These are phyloP conservation scores for Sarocladium oryzae DNA, from an alignment of 2,329 filamentous ascomycete genomes.

Conservation along the genomic window DNA sequence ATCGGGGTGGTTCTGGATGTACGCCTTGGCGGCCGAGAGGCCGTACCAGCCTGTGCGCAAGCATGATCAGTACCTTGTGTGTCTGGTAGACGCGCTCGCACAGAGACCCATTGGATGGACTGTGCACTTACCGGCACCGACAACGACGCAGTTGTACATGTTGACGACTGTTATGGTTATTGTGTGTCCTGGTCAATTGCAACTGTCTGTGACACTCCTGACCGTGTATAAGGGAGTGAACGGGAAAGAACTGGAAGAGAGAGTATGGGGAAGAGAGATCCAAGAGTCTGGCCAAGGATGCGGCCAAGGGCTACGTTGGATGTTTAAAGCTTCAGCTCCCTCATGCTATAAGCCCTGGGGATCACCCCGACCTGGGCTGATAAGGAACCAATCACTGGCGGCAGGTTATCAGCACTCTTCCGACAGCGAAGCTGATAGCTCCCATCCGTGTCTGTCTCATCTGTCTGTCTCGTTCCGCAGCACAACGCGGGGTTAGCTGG, in stretches of 20 bases:
- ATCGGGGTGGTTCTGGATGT: constrained; percentile 51
- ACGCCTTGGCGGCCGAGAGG: constrained; percentile 54
- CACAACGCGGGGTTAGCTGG: not conserved
- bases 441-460: not conserved
- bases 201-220: not conserved
- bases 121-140: constrained; percentile 16
- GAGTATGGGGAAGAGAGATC: not conserved
- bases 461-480: not conserved
- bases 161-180: not conserved
- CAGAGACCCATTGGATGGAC: no score
- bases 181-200: not conserved
- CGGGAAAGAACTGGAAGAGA: no score
- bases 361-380: not conserved
- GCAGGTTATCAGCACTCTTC: not conserved
- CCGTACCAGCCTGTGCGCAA: constrained; percentile 37
- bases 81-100: no score
- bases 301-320: not conserved
- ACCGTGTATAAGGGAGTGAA: not conserved
- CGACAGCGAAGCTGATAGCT: not conserved
- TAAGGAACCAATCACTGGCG: not conserved
- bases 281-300: not conserved
- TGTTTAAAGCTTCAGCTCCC: constrained; percentile 5
- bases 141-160: constrained; percentile 18
- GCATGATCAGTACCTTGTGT: not conserved
- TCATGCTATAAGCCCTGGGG: not conserved